Evolutionary conservation across 2,329 filamentous ascomycete genomes (phyloP), one percentile per base, ranked within the genome.

Genomic region (Fusarium sp.): DNA sequence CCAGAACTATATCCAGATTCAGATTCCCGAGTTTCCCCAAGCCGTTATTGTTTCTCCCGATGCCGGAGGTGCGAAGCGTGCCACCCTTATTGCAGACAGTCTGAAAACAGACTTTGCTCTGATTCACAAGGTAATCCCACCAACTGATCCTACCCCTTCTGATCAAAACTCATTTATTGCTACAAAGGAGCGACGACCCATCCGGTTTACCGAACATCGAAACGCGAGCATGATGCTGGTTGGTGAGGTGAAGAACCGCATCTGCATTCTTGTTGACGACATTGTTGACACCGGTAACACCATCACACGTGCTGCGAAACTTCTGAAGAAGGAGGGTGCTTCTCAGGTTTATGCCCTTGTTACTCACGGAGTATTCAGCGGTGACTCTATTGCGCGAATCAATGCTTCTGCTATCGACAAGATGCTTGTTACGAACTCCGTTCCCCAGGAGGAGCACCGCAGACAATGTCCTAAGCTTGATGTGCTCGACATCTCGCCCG

Each of bases 161-260:
- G 79, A 77, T 70, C 74, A 66, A 72, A 53, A 77, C 75, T 77
- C 70, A 78, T 74, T 47, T 60, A 49, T 67, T 55, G 65, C 70
- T 72, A 40, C 43, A 60, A 66, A 94, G 91, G 93, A 97, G 86
- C 92, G 93, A 71, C 91, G 93, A 46, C 94, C 93, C 26, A 97
- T 92, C 50, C 91, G 91, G 72, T 94, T 96, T 77, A 92, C 87
- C 58, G 93, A 97, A 77, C 90, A 92, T 48, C 93, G 96, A 79
- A 96, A 97, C 74, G 93, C 91, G 43, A 95, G 93, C 62, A 97
- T 97, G 92, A 96, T 97, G 91, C 85, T 97, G 39, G 94, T 97
- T 38, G 94, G 94, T 66, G 89, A 96, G 75, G 93, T 97, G 55
- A 85, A 86, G 54, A 89, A 91, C 71, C 90, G 91, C 68, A 91